These are phyloP conservation scores for Quercus lobata DNA, from an alignment of 331 rosid species.

Conservation along the genomic window DNA sequence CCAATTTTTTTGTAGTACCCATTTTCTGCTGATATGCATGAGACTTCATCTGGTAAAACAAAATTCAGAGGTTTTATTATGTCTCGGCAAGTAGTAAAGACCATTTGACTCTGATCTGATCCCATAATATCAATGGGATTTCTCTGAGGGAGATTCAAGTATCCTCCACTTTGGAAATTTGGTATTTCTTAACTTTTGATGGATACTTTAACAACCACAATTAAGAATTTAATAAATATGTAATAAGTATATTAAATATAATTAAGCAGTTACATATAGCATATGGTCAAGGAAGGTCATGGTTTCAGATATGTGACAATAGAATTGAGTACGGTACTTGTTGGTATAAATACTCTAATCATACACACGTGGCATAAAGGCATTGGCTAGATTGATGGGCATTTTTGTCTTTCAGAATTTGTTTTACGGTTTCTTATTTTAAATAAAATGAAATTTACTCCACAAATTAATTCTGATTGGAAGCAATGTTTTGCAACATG, in stretches of 20 bases:
- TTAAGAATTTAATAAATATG: not conserved
- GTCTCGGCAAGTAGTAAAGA: conserved; percentile 30
- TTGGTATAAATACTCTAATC: no score
- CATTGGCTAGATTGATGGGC: no score
- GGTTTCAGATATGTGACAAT: not conserved
- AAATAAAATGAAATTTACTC: no score
- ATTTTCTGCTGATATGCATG: conserved; percentile 49
- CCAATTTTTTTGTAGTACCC: conserved; percentile 29
- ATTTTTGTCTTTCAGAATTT: no score
- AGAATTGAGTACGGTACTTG: no score
- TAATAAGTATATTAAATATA: conserved; percentile 15
- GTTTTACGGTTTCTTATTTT: no score
- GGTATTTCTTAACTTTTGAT: conserved; percentile 8
- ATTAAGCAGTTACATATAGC: conserved; percentile 23
- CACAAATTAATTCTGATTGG: no score
- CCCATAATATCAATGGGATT: conserved; percentile 20
- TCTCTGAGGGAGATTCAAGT: conserved; percentile 34
- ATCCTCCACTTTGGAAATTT: conserved; percentile 46
- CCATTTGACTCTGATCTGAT: conserved; percentile 25
- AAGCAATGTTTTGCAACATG: no score
- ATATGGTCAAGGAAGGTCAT: conserved; percentile 9
- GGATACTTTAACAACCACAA: conserved; percentile 15
- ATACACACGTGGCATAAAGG: no score
- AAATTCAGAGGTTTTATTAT: conserved; percentile 35
- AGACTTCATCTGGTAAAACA: conserved; percentile 61